Conservation (phyloP, 2,329 filamentous ascomycete genomes). For the Beauveria rudraprayagi region DNA sequence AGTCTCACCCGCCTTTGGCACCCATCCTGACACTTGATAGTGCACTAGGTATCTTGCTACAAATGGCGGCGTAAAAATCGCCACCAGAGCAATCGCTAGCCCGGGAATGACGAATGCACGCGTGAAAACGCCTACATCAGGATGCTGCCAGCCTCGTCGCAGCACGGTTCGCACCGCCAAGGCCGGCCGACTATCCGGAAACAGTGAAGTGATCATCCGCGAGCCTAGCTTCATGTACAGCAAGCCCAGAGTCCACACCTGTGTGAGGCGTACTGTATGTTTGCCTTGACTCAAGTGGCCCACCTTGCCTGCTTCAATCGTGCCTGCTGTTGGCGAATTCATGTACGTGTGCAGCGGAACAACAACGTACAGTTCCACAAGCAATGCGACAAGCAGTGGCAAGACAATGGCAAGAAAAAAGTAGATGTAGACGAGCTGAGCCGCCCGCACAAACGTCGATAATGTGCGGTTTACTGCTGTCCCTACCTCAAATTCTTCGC, state of each 20-base stretch:
- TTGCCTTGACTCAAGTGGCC: constrained; percentile 20
- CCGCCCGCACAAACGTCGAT: constrained; percentile 23
- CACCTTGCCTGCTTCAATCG: constrained; percentile 19
- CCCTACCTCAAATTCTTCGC: constrained; percentile 17
- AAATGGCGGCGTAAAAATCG: constrained; percentile 57
- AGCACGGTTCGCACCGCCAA: constrained; percentile 67
- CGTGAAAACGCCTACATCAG: constrained; percentile 71
- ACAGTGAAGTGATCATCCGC: constrained; percentile 58
- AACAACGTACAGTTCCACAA: constrained; percentile 83
- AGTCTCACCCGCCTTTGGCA: constrained; percentile 13
- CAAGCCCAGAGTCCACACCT: constrained; percentile 89
- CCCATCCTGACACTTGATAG: constrained; percentile 15
- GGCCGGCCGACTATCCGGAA: constrained; percentile 63
- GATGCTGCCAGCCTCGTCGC: constrained; percentile 67
- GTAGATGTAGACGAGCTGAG: constrained; percentile 64
- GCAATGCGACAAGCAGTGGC: constrained; percentile 67
- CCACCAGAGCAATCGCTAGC: constrained; percentile 48
- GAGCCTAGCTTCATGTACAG: constrained; percentile 78
- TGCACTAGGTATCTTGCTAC: constrained; percentile 37
- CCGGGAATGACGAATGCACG: constrained; percentile 79
- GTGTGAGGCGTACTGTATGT: constrained; percentile 78
- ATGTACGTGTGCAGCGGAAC: constrained; percentile 80
- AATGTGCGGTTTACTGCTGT: constrained; percentile 19
- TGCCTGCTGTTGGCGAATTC: constrained; percentile 30
- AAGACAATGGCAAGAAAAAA: constrained; percentile 67